These are phyloP conservation scores for Erodium moschatum DNA, from an alignment of 441 rosid species.

Conservation along the genomic window DNA sequence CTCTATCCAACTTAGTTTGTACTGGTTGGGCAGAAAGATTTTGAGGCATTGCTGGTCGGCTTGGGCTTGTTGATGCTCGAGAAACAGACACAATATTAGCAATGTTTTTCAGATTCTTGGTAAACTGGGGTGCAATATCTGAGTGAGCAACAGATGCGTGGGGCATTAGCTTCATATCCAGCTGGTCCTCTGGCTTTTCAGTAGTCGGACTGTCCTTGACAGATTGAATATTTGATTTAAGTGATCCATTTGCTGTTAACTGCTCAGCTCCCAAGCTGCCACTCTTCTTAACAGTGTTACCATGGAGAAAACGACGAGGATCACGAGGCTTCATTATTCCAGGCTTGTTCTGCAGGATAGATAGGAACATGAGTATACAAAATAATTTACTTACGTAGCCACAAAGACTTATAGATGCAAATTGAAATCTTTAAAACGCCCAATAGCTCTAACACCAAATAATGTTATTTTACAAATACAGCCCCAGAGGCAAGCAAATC, in stretches of 20 bases:
- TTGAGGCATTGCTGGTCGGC: slow-evolving; percentile 28
- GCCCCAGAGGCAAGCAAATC: no score
- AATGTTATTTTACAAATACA: no score
- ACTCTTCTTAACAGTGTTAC: slow-evolving; percentile 43
- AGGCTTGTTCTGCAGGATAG: slow-evolving; percentile 46
- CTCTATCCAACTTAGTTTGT: slow-evolving; percentile 29
- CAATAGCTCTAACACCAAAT: no score
- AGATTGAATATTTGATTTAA: slow-evolving; percentile 25
- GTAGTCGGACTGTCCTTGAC: slow-evolving; percentile 28
- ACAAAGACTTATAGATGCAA: no score
- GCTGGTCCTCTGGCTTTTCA: slow-evolving; percentile 21
- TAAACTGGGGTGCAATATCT: slow-evolving; percentile 31
- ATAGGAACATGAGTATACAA: not conserved
- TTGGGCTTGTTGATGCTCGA: slow-evolving; percentile 34
- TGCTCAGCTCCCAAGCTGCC: slow-evolving; percentile 45
- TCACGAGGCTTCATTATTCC: slow-evolving; percentile 91
- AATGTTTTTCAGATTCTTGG: slow-evolving; percentile 47
- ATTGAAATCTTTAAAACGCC: not conserved
- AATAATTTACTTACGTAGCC: not conserved
- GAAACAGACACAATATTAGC: slow-evolving; percentile 24
- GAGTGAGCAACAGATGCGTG: slow-evolving; percentile 22
- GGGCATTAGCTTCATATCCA: slow-evolving; percentile 25
- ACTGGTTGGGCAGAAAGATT: slow-evolving; percentile 33
- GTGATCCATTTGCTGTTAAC: slow-evolving; percentile 34
- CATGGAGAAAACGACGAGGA: slow-evolving; percentile 83